Evolutionary conservation across 2,329 filamentous ascomycete genomes (phyloP).

Genomic region (Ascosphaera pollenicola): DNA sequence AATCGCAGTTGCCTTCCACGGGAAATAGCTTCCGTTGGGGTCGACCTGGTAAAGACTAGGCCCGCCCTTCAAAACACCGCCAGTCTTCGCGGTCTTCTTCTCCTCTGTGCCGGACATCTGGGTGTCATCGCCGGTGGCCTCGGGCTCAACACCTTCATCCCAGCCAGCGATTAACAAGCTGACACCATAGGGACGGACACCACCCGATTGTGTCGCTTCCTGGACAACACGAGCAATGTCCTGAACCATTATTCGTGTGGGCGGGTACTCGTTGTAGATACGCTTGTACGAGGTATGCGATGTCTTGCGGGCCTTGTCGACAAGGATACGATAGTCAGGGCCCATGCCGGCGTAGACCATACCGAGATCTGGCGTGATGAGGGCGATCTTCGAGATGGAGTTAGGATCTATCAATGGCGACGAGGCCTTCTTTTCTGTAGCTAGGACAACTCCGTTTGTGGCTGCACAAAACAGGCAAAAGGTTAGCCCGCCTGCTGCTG

Average conservation of each 20-base stretch:
- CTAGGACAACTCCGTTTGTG: conserved; percentile 95
- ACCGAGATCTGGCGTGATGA: conserved; percentile 96
- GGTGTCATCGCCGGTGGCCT: conserved; percentile 39
- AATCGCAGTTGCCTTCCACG: conserved; percentile 98
- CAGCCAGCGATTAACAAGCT: conserved; percentile 89
- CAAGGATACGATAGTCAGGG: conserved; percentile 89
- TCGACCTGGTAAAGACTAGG: conserved; percentile 98
- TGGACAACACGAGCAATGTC: conserved; percentile 97
- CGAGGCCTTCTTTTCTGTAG: conserved; percentile 98
- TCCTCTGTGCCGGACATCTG: conserved; percentile 32
- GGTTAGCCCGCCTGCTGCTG: too few species aligned
- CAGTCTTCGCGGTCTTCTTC: conserved; percentile 67
- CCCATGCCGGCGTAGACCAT: conserved; percentile 99
- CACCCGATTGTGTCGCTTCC: conserved; percentile 93
- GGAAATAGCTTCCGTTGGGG: conserved; percentile 96
- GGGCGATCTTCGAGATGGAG: conserved; percentile 90
- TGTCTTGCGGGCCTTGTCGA: conserved; percentile 95
- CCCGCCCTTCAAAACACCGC: conserved; percentile 83
- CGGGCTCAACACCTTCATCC: conserved; percentile 90
- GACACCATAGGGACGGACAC: conserved; percentile 91
- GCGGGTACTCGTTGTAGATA: conserved; percentile 99
- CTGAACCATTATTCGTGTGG: conserved; percentile 95
- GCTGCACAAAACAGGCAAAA: conserved; percentile 32
- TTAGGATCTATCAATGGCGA: conserved; percentile 89
- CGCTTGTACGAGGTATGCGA: conserved; percentile 98